These are phyloP conservation scores for Malus asiatica DNA, from an alignment of 306 rosid genomes.

Conservation along the genomic window DNA sequence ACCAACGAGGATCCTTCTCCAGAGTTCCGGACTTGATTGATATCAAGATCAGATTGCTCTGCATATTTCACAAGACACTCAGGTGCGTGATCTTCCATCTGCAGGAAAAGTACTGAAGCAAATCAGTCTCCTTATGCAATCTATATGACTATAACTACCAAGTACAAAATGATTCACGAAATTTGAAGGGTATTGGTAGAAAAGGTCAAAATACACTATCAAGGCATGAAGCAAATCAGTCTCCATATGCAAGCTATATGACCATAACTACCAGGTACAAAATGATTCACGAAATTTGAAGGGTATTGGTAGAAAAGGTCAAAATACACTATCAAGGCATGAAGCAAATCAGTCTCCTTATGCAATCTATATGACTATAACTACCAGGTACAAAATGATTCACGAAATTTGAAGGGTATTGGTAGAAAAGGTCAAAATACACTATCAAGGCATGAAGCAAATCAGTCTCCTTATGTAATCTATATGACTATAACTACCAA, in stretches of 20 bases:
- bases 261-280: not conserved
- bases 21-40: slow-evolving; percentile 34
- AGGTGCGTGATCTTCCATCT: slow-evolving; percentile 66
- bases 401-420: not conserved
- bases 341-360: slow-evolving; percentile 1
- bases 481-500: not conserved
- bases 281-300: not conserved
- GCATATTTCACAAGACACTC: slow-evolving; percentile 36
- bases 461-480: not conserved
- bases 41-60: slow-evolving; percentile 21
- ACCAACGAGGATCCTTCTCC: slow-evolving; percentile 31
- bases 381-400: not conserved
- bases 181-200: not conserved
- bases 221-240: slow-evolving; percentile 4
- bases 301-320: not conserved
- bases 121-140: not conserved
- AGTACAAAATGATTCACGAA: not conserved
- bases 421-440: not conserved
- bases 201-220: not conserved
- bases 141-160: not conserved
- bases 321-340: not conserved
- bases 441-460: not conserved
- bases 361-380: not conserved
- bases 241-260: not conserved
- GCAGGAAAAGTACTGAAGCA: slow-evolving; percentile 23